phyloP scores from a whole-genome alignment of 768 basidiomycete genomes.

The Cystofilobasidium bisporidii region DNA sequence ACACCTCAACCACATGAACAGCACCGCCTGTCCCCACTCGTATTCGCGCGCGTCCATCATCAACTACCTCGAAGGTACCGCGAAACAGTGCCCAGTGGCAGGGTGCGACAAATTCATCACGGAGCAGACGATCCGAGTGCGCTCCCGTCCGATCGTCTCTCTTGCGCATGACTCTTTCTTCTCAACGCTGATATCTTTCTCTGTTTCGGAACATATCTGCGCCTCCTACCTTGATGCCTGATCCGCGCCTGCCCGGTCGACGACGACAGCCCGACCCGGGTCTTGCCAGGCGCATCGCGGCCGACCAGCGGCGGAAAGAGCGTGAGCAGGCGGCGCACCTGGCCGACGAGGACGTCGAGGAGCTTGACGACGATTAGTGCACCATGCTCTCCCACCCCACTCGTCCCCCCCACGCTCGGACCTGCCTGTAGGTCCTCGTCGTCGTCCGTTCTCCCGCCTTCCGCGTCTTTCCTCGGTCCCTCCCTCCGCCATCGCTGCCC shows the following conservation, averaged over 20 bases:
- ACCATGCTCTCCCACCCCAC: too few species aligned
- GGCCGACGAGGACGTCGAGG: background rate
- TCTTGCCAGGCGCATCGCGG: background rate
- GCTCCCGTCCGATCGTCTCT: too few species aligned
- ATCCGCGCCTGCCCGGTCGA: background rate
- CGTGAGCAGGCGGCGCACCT: background rate
- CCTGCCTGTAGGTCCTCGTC: too few species aligned
- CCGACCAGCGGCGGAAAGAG: background rate
- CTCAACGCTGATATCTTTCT: too few species aligned
- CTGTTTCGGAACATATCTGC: too few species aligned
- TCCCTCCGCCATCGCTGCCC: too few species aligned
- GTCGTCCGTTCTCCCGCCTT: too few species aligned
- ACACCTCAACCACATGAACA: background rate
- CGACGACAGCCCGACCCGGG: background rate
- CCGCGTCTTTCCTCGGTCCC: too few species aligned
- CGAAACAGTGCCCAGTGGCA: background rate
- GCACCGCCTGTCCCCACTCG: conserved; percentile 10
- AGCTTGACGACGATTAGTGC: background rate
- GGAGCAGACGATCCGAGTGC: background rate
- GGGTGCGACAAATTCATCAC: background rate
- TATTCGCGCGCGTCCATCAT: conserved; percentile 5
- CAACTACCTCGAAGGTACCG: background rate
- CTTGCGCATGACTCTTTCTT: too few species aligned
- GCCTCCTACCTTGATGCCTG: background rate
- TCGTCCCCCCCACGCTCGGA: too few species aligned